These are phyloP conservation scores for Aspergillus sp. DNA, from an alignment of 2,329 filamentous ascomycete genomes.

Conservation along the genomic window DNA sequence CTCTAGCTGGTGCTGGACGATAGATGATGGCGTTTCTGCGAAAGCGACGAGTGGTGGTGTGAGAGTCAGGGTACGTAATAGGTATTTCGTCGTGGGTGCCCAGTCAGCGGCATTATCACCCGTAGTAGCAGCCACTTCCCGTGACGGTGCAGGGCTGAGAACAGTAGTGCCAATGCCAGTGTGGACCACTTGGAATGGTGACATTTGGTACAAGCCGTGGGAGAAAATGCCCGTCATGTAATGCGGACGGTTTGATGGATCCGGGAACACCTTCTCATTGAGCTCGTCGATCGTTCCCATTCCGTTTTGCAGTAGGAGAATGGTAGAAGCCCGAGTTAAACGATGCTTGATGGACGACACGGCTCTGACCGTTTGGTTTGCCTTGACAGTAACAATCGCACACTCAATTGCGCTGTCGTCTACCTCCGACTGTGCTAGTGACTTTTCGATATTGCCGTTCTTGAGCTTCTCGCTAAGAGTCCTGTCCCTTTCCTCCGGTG, in stretches of 20 bases:
- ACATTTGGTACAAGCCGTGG: conserved; percentile 48
- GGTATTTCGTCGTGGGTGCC: conserved; percentile 46
- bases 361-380: conserved; percentile 59
- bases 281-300: conserved; percentile 77
- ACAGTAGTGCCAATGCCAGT: conserved; percentile 54
- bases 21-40: conserved; percentile 51
- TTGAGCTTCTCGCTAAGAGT: conserved; percentile 7
- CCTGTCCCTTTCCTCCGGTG: conserved; percentile 3
- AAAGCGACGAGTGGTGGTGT: conserved; percentile 57
- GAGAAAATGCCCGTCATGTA: conserved; percentile 67
- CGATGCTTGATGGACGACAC: conserved; percentile 60
- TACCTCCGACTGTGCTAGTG: conserved; percentile 7
- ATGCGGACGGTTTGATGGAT: conserved; percentile 58
- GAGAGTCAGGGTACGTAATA: conserved; percentile 59
- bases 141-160: conserved; percentile 45
- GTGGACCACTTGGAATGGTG: conserved; percentile 50
- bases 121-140: conserved; percentile 8
- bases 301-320: conserved; percentile 73
- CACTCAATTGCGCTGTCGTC: conserved; percentile 56
- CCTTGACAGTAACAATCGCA: conserved; percentile 73
- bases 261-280: conserved; percentile 62
- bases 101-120: conserved; percentile 23
- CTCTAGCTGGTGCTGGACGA: conserved; percentile 70
- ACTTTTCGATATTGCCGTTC: conserved; percentile 4
- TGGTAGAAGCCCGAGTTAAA: conserved; percentile 60